phyloP scores from a whole-genome alignment of 148 eudicot species.

The Talinum fruticosum region DNA sequence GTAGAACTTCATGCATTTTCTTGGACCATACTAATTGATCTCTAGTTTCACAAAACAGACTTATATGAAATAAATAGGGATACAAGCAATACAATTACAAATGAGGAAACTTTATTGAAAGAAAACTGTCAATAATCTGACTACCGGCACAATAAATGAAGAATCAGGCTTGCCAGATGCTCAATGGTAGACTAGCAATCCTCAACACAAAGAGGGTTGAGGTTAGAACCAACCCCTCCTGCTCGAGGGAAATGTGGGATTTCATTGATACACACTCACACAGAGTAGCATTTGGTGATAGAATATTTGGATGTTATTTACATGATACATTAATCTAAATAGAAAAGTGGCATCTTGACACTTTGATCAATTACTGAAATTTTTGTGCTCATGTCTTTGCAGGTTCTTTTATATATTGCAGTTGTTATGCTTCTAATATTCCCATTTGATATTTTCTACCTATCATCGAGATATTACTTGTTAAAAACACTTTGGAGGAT shows the following conservation, averaged over 20 bases:
- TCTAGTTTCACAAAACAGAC: background rate
- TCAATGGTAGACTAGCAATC: background rate
- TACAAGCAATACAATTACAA: too few species aligned
- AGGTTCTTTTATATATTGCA: conserved; percentile 89
- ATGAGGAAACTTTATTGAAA: too few species aligned
- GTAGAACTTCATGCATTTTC: background rate
- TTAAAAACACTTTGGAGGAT: conserved; percentile 94
- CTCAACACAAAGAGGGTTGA: background rate
- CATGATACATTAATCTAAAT: background rate
- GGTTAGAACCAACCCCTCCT: background rate
- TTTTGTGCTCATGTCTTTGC: conserved; percentile 30
- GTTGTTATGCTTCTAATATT: conserved; percentile 62
- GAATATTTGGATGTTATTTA: too few species aligned
- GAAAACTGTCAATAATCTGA: background rate
- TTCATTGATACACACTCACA: background rate
- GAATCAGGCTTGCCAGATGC: background rate
- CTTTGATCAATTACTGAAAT: background rate
- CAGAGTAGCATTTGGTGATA: background rate
- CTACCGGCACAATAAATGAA: background rate
- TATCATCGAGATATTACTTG: conserved; percentile 83
- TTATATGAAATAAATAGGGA: too few species aligned
- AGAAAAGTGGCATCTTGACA: conserved; percentile 5
- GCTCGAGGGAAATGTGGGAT: background rate
- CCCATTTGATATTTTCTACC: conserved; percentile 88
- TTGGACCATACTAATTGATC: background rate